A percentile compares a stretch with the other conserved stretches of the same genome.
Evolutionary conservation across 768 basidiomycete species (phyloP).

Genomic region (Rossbeevera mucosa): DNA sequence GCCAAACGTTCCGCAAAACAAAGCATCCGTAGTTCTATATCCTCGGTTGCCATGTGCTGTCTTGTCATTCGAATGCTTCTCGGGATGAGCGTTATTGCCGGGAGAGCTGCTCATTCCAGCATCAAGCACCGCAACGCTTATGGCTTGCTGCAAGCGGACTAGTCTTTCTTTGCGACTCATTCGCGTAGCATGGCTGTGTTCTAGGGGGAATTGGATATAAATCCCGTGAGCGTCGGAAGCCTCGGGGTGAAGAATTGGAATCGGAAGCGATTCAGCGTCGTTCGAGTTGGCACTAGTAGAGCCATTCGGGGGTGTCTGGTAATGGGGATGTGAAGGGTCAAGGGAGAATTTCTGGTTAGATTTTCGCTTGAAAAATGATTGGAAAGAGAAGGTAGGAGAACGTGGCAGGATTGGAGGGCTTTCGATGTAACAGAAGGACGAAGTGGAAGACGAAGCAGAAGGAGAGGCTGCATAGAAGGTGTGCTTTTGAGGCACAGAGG

Average conservation of each 20-base stretch:
- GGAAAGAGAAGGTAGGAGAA: constrained; percentile 13
- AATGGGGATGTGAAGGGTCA: not conserved
- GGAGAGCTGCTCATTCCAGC: constrained; percentile 39
- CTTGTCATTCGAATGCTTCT: not conserved
- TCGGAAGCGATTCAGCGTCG: constrained; percentile 17
- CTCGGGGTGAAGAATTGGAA: constrained; percentile 10
- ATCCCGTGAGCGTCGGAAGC: constrained; percentile 18
- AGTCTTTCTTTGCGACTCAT: constrained; percentile 22
- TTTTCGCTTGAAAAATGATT: constrained; percentile 27
- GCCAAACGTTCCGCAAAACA: constrained; percentile 43
- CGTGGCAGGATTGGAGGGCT: constrained; percentile 12
- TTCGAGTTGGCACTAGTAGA: not conserved
- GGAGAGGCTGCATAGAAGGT: not conserved
- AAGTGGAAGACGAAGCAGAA: constrained; percentile 12
- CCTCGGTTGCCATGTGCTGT: constrained; percentile 2
- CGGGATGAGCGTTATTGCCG: constrained; percentile 2
- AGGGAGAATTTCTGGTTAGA: not conserved
- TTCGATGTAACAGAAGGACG: constrained; percentile 30
- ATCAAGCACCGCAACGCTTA: constrained; percentile 34
- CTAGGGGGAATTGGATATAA: constrained; percentile 20
- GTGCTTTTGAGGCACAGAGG: not conserved
- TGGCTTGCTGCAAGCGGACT: constrained; percentile 32
- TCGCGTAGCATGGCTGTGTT: not conserved
- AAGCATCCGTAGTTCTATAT: constrained; percentile 23
- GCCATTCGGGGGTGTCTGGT: not conserved